These are phyloP conservation scores for Candida broadrunensis DNA, from an alignment of 805 yeast species.

Conservation along the genomic window DNA sequence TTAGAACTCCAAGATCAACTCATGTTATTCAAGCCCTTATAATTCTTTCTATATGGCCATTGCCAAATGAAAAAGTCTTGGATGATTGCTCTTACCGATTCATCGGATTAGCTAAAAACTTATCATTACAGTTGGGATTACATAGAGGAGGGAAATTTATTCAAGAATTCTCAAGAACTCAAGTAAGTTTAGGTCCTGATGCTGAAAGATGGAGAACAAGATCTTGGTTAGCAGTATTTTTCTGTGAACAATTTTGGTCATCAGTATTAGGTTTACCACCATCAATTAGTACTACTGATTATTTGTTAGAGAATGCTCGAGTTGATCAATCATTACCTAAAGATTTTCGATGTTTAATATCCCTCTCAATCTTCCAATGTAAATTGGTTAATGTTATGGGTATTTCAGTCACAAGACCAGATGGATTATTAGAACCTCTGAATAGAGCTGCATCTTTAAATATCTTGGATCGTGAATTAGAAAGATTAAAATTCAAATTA, in stretches of 20 bases:
- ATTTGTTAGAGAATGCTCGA: slow-evolving; percentile 74
- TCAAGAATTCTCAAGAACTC: slow-evolving; percentile 86
- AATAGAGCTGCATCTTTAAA: slow-evolving; percentile 78
- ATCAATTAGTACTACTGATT: slow-evolving; percentile 73
- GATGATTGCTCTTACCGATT: slow-evolving; percentile 92
- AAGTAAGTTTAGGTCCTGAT: slow-evolving; percentile 76
- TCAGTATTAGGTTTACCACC: slow-evolving; percentile 87
- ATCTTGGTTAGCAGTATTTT: slow-evolving; percentile 86
- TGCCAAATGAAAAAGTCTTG: slow-evolving; percentile 86
- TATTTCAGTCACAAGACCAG: slow-evolving; percentile 76
- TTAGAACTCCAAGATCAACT: slow-evolving; percentile 87
- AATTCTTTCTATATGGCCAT: slow-evolving; percentile 86
- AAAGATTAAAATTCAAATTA: slow-evolving; percentile 62
- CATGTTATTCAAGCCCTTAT: slow-evolving; percentile 89
- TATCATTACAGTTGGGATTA: slow-evolving; percentile 82
- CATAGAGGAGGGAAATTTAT: slow-evolving; percentile 88
- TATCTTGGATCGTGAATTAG: slow-evolving; percentile 76
- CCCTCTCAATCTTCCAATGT: slow-evolving; percentile 78
- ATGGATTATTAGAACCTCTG: slow-evolving; percentile 82
- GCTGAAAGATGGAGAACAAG: slow-evolving; percentile 94
- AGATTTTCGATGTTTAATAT: slow-evolving; percentile 66
- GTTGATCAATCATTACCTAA: slow-evolving; percentile 64
- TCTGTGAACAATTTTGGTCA: slow-evolving; percentile 89
- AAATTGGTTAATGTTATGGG: slow-evolving; percentile 86
- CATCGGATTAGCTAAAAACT: slow-evolving; percentile 78